Conservation (phyloP, 371 early-diverging fungal genomes). For the Quaeritorhiza haematococci region DNA sequence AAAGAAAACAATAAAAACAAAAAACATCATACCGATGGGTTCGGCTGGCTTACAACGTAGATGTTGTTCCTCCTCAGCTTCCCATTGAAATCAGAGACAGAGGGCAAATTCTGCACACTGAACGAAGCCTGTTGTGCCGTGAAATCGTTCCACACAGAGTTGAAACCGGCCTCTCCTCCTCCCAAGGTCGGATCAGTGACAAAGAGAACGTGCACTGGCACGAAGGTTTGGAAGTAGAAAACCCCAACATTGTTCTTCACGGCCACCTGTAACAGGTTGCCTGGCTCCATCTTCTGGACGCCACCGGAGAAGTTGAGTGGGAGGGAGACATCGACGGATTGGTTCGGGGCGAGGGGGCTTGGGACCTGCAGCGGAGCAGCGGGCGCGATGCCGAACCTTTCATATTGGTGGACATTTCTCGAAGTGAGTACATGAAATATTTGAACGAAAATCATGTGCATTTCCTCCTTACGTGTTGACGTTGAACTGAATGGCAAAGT, state of each 20-base stretch:
- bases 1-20: neutral
- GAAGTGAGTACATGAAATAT: conserved; percentile 3
- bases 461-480: conserved; percentile 40
- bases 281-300: conserved; percentile 44
- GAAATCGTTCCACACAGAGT: neutral
- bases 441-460: neutral
- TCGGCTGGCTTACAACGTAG: neutral
- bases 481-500: conserved; percentile 74
- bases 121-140: neutral
- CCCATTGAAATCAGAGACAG: neutral
- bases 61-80: neutral
- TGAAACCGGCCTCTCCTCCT: neutral
- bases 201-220: neutral
- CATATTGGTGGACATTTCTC: neutral
- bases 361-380: conserved; percentile 39
- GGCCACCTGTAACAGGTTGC: conserved; percentile 60
- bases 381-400: conserved; percentile 51
- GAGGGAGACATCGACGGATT: conserved; percentile 31
- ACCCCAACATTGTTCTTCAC: conserved; percentile 58
- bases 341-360: conserved; percentile 29
- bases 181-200: neutral
- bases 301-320: conserved; percentile 39
- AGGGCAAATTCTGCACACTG: neutral
- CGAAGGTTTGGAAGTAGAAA: conserved; percentile 49
- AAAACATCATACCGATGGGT: neutral